phyloP scores from a whole-genome alignment of 192 early-diverging fungal genomes.

The Coemansia furcata region DNA sequence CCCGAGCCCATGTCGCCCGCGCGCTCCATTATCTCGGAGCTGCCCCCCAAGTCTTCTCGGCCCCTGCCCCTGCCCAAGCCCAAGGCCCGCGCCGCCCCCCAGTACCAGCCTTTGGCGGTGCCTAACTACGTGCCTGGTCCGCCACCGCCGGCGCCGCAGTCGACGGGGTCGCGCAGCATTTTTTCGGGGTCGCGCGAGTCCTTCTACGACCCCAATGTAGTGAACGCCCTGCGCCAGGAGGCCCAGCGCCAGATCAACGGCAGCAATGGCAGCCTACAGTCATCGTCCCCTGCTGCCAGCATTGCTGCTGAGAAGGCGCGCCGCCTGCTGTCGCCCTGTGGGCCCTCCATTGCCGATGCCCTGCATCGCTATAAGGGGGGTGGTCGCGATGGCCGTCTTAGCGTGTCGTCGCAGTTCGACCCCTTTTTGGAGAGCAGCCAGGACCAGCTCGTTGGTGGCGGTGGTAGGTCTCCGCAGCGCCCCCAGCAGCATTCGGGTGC shows the following conservation, averaged over 20 bases:
- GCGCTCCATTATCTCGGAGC: not conserved
- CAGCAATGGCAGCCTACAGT: slow-evolving; percentile 28
- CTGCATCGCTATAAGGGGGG: slow-evolving; percentile 21
- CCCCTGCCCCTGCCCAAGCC: slow-evolving; percentile 18
- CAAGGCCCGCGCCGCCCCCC: not conserved
- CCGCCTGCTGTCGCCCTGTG: slow-evolving; percentile 44
- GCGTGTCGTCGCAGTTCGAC: slow-evolving; percentile 51
- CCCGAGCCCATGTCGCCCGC: slow-evolving; percentile 12
- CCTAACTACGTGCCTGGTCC: slow-evolving; percentile 12
- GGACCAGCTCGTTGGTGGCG: slow-evolving; percentile 20
- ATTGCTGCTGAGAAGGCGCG: slow-evolving; percentile 7
- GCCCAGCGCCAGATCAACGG: slow-evolving; percentile 52
- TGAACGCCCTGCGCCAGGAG: slow-evolving; percentile 49
- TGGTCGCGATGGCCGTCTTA: slow-evolving; percentile 19
- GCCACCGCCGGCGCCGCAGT: slow-evolving; percentile 14
- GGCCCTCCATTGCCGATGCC: slow-evolving; percentile 49
- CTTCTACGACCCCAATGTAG: slow-evolving; percentile 47
- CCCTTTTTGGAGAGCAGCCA: slow-evolving; percentile 46
- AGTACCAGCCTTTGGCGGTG: not conserved
- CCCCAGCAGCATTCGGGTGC: slow-evolving; percentile 2
- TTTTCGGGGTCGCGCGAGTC: slow-evolving; percentile 44
- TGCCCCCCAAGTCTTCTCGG: not conserved
- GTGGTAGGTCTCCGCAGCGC: slow-evolving; percentile 9
- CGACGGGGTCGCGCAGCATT: slow-evolving; percentile 36
- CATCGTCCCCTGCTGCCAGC: slow-evolving; percentile 6